Base-by-base conservation (phyloP, 169 alveolate genomes). In the Cryptosporidium muris region DNA sequence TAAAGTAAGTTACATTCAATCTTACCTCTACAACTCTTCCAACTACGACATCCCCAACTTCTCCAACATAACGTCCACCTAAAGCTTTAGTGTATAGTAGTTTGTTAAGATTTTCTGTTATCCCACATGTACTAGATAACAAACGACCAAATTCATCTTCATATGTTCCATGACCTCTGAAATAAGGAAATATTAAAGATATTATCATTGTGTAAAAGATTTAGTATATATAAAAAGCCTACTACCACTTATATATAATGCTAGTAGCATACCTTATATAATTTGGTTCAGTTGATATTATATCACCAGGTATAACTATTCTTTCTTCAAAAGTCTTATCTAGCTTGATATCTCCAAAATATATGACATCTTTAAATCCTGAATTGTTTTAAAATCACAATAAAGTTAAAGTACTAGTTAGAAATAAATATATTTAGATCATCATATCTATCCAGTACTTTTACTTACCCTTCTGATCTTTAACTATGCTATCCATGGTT, bases 1-100 rank as follows among this genome's bases (percentile, higher is more conserved):
- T 0, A 25, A 25, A 25, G 25, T 25, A 40, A 12, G 42, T 12
- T 48, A 81, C 63, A 49, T 64, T 66, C 3, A 51, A 53, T 37
- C 85, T 68, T 67, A 93, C 93, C 60, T 91, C 90, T 67, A 89
- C 92, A 36, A 93, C 93, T 62, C 90, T 89, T 53, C 96, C 96
- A 54, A 93, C 95, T 38, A 93, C 90, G 43, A 93, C 81, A 66
- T 93, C 96, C 6, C 96, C 96, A 34, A 93, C 93, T 58, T 93
- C 92, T 12, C 93, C 96, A 25, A 64, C 53, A 89, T 93, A 93
- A 40, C 89, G 88, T 25, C 96, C 96, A 67, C 88, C 88, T 58
- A 93, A 74, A 5, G 96, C 93, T 68, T 93, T 93, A n/a, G 93
- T 95, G 80, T 90, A 93, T 1, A 89, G 91, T 74, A 93, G 90